Percentiles rank a stretch among this genome's conserved stretches.
Evolutionary conservation across 2,329 filamentous ascomycete species (phyloP).

Genomic region (Fusarium albidum): DNA sequence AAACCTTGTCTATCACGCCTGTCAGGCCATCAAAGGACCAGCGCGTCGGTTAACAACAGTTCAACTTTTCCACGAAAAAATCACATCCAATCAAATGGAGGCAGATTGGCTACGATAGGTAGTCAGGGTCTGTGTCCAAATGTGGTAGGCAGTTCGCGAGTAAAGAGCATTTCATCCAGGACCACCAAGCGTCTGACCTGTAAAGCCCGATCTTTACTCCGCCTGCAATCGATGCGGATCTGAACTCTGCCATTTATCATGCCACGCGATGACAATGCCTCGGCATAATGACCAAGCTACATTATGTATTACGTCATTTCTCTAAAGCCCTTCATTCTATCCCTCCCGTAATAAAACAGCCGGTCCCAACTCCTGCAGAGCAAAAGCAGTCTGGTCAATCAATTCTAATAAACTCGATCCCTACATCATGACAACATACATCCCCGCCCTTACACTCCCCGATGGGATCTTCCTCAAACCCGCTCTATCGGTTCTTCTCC

Average conservation of each 20-base stretch:
- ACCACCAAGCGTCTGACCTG: neutral
- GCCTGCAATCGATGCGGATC: conserved; percentile 18
- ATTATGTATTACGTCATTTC: conserved; percentile 39
- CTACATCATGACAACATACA: conserved; percentile 76
- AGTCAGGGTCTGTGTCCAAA: neutral
- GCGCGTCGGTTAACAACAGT: conserved; percentile 27
- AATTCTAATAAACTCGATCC: neutral
- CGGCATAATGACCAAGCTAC: conserved; percentile 2
- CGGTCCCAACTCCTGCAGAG: neutral
- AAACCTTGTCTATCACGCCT: conserved; percentile 1
- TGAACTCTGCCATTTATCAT: conserved; percentile 20
- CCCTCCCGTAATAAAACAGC: neutral
- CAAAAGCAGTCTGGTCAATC: conserved; percentile 1
- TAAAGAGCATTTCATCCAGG: neutral
- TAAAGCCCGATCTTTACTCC: conserved; percentile 18
- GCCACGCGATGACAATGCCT: conserved; percentile 22
- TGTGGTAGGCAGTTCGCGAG: neutral
- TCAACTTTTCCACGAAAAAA: too few relatives aligned
- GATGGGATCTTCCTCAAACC: conserved; percentile 74
- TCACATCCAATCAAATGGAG: too few relatives aligned
- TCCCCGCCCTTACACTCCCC: conserved; percentile 81
- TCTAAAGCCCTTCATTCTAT: neutral
- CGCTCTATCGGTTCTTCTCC: conserved; percentile 77
- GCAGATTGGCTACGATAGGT: conserved; percentile 23
- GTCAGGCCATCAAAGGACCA: conserved; percentile 5